These are phyloP conservation scores for Rhexocercosporidium sp. DNA, from an alignment of 2,329 filamentous ascomycete genomes.

Conservation along the genomic window DNA sequence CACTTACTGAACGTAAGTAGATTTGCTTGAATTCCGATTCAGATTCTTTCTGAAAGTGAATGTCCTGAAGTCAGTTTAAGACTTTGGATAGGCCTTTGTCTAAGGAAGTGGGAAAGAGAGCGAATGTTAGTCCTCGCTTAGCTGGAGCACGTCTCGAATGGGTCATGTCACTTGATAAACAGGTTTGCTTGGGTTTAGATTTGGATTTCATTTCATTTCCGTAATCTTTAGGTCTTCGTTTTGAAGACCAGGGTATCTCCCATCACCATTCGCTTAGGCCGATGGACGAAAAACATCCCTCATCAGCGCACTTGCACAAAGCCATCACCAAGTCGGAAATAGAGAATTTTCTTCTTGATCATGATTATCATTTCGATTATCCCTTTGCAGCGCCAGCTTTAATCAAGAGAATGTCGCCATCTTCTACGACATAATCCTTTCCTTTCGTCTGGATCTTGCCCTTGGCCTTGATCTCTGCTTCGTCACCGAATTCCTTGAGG, in stretches of 20 bases:
- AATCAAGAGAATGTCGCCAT: constrained; percentile 60
- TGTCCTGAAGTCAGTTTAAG: too few relatives aligned
- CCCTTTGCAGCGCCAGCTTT: constrained; percentile 42
- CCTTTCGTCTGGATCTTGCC: constrained; percentile 99
- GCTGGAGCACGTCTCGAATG: too few relatives aligned
- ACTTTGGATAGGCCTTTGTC: too few relatives aligned
- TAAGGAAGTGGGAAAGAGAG: too few relatives aligned
- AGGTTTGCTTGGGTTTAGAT: not conserved
- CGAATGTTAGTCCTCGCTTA: too few relatives aligned
- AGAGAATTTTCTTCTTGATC: not conserved
- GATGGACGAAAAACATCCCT: not conserved
- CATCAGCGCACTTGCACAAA: not conserved
- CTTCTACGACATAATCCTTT: constrained; percentile 92
- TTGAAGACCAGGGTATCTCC: constrained; percentile 11
- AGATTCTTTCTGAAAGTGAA: too few relatives aligned
- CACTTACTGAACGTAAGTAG: too few relatives aligned
- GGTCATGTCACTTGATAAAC: too few relatives aligned
- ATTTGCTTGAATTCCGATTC: too few relatives aligned
- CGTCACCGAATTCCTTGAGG: constrained; percentile 87
- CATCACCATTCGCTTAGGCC: not conserved
- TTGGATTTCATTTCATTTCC: not conserved
- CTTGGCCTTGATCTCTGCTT: constrained; percentile 86
- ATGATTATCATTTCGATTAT: constrained; percentile 7
- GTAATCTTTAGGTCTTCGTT: not conserved
- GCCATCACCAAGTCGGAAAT: not conserved